phyloP scores from a whole-genome alignment of 2,329 filamentous ascomycete genomes.

The Orbilia oligospora region DNA sequence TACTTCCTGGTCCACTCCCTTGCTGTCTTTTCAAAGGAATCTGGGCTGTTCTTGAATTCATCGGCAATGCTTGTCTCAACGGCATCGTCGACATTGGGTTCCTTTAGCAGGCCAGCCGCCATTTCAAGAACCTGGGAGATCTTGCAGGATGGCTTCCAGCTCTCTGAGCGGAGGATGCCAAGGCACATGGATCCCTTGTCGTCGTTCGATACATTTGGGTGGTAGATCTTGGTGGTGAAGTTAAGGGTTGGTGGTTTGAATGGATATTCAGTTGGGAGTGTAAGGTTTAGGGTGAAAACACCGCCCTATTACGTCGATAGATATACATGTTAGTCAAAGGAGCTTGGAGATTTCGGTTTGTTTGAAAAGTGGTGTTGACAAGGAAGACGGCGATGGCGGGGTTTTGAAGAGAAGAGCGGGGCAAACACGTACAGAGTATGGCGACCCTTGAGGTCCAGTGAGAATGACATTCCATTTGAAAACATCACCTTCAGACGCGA shows the following conservation, averaged over 20 bases:
- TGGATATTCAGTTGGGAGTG: conserved; percentile 84
- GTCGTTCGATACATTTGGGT: conserved; percentile 94
- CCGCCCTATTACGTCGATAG: conserved; percentile 73
- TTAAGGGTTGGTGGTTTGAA: conserved; percentile 87
- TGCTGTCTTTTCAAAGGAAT: conserved; percentile 81
- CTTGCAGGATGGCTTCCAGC: conserved; percentile 91
- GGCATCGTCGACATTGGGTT: conserved; percentile 83
- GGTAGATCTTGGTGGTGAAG: conserved; percentile 93
- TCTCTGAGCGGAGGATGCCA: conserved; percentile 83
- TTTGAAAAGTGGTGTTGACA: background rate
- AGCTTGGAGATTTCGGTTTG: background rate
- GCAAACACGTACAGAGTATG: conserved; percentile 73
- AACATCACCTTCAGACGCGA: conserved; percentile 76
- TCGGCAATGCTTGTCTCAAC: conserved; percentile 89
- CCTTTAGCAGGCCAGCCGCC: conserved; percentile 79
- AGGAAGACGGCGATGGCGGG: conserved; percentile 14
- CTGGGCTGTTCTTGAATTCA: conserved; percentile 79
- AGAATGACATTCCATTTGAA: conserved; percentile 78
- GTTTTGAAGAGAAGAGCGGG: conserved; percentile 31
- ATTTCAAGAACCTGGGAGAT: conserved; percentile 82
- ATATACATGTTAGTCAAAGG: background rate
- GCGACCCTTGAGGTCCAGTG: conserved; percentile 76
- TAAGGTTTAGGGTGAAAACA: conserved; percentile 79
- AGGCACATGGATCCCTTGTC: conserved; percentile 87
- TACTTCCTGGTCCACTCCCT: conserved; percentile 81